Conservation (phyloP, 441 rosid genomes). For the Omphalea diandra region DNA sequence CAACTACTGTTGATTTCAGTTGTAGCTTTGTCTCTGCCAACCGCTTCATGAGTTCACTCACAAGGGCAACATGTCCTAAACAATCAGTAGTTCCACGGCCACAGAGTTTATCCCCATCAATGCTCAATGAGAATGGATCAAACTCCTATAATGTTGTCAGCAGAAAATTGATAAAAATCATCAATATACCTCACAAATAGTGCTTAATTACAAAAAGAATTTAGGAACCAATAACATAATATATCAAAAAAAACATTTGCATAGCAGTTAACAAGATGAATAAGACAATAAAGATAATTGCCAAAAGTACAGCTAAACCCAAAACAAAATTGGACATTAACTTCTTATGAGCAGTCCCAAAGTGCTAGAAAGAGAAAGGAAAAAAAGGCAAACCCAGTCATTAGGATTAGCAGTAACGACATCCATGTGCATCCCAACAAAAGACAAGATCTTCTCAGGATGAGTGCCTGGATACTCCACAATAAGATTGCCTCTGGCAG, state of each 20-base stretch:
- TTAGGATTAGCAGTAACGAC: conserved; percentile 93
- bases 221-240: not conserved
- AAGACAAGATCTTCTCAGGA: conserved; percentile 80
- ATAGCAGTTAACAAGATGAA: not conserved
- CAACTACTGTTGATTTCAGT: conserved; percentile 70
- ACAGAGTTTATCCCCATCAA: conserved; percentile 82
- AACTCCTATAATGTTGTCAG: conserved; percentile 53
- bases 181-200: not conserved
- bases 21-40: conserved; percentile 74
- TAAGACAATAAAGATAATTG: not conserved
- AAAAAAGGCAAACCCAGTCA: conserved; percentile 59
- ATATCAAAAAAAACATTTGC: not conserved
- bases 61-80: conserved; percentile 93
- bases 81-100: conserved; percentile 99
- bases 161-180: conserved; percentile 9
- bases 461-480: conserved; percentile 91
- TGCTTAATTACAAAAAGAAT: not conserved
- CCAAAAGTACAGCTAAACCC: not conserved
- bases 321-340: not conserved
- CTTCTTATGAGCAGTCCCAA: not conserved
- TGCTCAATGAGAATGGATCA: conserved; percentile 84
- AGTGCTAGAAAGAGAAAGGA: not conserved
- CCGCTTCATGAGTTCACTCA: conserved; percentile 78
- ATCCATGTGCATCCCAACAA: conserved; percentile 99
- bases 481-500: conserved; percentile 81